Conservation (phyloP, 441 rosid species). For the Bruguiera hainesii region DNA sequence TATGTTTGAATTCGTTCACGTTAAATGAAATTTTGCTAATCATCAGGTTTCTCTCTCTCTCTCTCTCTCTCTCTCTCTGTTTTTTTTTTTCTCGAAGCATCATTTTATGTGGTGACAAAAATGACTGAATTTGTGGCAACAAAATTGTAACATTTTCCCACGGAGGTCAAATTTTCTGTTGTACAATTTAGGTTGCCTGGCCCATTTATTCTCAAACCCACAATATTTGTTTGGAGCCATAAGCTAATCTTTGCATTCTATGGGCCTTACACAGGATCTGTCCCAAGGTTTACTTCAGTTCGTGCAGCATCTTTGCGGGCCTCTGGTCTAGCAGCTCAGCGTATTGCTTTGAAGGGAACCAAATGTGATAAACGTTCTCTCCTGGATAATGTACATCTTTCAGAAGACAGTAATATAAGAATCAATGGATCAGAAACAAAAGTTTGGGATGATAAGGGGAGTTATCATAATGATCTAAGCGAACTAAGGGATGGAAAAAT, state of each 20-base stretch:
- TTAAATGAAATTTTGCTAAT: not conserved
- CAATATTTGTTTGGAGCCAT: not conserved
- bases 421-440: conserved; percentile 22
- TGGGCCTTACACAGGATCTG: conserved; percentile 39
- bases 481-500: conserved; percentile 32
- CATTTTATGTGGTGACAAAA: not conserved
- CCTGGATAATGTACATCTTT: conserved; percentile 27
- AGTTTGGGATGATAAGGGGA: conserved; percentile 24
- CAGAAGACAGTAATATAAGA: conserved; percentile 31
- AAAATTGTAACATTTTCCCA: not conserved
- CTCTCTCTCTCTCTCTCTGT: no score
- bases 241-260: not conserved
- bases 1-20: not conserved
- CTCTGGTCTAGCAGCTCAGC: conserved; percentile 58
- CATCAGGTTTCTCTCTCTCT: no score
- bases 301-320: conserved; percentile 74
- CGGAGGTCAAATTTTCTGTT: conserved; percentile 1
- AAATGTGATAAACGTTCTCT: conserved; percentile 25
- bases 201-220: conserved; percentile 4
- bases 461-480: conserved; percentile 23
- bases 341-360: conserved; percentile 24
- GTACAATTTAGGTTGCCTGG: not conserved
- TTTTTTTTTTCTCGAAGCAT: not conserved
- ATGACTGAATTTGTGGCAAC: not conserved
- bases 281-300: conserved; percentile 59